Base-by-base conservation (phyloP, 2,329 filamentous ascomycete genomes). In the Alternaria ventricosa region DNA sequence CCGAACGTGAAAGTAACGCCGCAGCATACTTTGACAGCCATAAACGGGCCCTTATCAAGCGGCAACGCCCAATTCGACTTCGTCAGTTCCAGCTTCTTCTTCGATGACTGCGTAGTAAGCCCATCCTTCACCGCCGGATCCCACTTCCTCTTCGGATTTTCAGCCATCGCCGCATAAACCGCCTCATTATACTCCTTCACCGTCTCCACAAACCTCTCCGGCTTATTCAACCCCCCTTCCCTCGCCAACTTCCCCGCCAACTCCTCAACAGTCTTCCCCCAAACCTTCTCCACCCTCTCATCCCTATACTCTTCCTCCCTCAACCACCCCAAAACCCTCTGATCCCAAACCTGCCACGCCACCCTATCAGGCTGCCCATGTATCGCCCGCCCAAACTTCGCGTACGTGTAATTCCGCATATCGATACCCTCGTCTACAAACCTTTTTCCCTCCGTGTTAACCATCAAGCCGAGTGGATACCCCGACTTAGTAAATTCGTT, bases 1-100 rank as follows among this genome's bases (percentile, higher is more conserved):
- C 89, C 89, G 78, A 91, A 92, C 0, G 89, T 91, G 68, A 91
- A 92, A 0, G 89, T 91, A 15, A 92, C 84, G 1, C 90, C 89
- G 49, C 87, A 88, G 5, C 85, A 86, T 3, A 91, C 88, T 67
- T 87, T 87, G 49, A 91, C 85, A 1, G 89, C 89, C 23, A 89
- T 76, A 69, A 88, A 91, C 0, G 89, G 89, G 0, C 81, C 80
- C 65, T 86, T 74, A 41, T 85, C 82, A 8, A 92, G 69, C 0
- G 89, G 84, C 6, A 88, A 67, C 0, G 89, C 89, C 89, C 89
- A 91, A 66, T 92, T 91, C 0, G 87, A 86, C 78, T 92, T 92
- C 0, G 85, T 80, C 9, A 89, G 72, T 0, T 73, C 53, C 9
- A 91, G 76, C 0, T 75, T 67, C 10, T 67, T 79, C 0, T 66